Evolutionary conservation across 345 rosid genomes (phyloP).

Genomic region (Limnanthes douglasii): DNA sequence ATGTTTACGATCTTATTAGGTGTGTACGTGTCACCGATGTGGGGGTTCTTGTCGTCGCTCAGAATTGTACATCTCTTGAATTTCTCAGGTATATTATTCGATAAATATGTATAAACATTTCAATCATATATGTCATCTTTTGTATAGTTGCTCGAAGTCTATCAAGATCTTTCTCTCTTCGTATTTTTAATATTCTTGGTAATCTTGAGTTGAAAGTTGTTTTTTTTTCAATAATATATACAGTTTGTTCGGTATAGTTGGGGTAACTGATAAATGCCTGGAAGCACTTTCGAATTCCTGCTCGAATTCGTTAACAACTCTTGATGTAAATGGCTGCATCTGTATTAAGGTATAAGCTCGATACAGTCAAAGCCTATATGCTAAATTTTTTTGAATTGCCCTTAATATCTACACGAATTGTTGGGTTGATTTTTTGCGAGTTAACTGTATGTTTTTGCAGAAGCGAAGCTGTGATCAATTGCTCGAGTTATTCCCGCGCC

Average conservation of each 20-base stretch:
- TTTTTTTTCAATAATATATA: slow-evolving; percentile 9
- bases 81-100: slow-evolving; percentile 59
- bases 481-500: slow-evolving; percentile 55
- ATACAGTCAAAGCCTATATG: too few relatives aligned
- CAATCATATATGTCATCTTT: not conserved
- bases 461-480: slow-evolving; percentile 56
- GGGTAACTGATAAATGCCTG: slow-evolving; percentile 73
- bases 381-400: not conserved
- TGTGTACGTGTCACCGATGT: slow-evolving; percentile 64
- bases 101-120: too few relatives aligned
- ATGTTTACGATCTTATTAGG: slow-evolving; percentile 25
- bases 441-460: slow-evolving; percentile 16
- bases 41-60: slow-evolving; percentile 60
- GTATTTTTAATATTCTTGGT: slow-evolving; percentile 2
- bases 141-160: too few relatives aligned
- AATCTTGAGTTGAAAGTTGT: slow-evolving; percentile 2
- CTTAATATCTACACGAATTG: not conserved
- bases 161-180: too few relatives aligned
- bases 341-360: slow-evolving; percentile 58
- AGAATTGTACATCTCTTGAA: slow-evolving; percentile 64
- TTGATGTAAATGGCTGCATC: slow-evolving; percentile 87
- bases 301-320: slow-evolving; percentile 55
- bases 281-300: slow-evolving; percentile 61
- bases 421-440: not conserved
- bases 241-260: slow-evolving; percentile 95